Evolutionary conservation across 1,284 basidiomycete genomes (phyloP).

Genomic region (Leccinum pachyderme): DNA sequence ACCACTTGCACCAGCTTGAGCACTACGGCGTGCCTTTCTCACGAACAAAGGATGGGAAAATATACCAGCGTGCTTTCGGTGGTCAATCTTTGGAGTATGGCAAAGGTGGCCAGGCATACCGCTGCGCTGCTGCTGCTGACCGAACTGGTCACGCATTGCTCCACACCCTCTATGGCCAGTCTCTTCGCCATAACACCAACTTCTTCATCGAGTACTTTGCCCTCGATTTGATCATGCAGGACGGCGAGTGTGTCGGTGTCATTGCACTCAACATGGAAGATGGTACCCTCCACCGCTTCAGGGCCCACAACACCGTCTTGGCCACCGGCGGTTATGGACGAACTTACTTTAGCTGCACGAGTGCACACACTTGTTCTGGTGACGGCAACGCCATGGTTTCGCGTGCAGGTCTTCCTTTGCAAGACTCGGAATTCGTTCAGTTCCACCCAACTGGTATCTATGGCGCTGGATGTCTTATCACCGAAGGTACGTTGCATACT

Average conservation of each 20-base stretch:
- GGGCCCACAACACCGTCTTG: conserved; percentile 96
- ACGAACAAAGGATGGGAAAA: conserved; percentile 98
- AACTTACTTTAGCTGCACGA: conserved; percentile 98
- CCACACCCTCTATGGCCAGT: conserved; percentile 99
- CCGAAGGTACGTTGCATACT: conserved; percentile 66
- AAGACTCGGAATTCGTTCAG: conserved; percentile 98
- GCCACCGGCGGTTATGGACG: conserved; percentile 99
- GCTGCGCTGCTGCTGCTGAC: conserved; percentile 98
- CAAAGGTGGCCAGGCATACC: conserved; percentile 99
- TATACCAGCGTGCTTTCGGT: conserved; percentile 99
- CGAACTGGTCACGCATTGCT: conserved; percentile 98
- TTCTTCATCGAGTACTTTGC: conserved; percentile 99
- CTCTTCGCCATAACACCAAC: conserved; percentile 98
- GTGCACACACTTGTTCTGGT: conserved; percentile 98
- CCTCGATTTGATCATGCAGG: conserved; percentile 97
- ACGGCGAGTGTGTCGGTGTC: conserved; percentile 98
- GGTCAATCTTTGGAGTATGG: conserved; percentile 97
- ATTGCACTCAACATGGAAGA: conserved; percentile 99
- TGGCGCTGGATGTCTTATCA: conserved; percentile 98
- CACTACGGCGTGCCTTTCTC: conserved; percentile 99
- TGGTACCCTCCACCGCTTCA: conserved; percentile 98
- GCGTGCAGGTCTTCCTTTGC: conserved; percentile 93
- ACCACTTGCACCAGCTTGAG: conserved; percentile 69
- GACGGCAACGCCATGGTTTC: conserved; percentile 99
- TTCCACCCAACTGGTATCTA: conserved; percentile 99